These are phyloP conservation scores for Sordariomycetes sp. DNA, from an alignment of 2,329 filamentous ascomycete species.

Conservation along the genomic window DNA sequence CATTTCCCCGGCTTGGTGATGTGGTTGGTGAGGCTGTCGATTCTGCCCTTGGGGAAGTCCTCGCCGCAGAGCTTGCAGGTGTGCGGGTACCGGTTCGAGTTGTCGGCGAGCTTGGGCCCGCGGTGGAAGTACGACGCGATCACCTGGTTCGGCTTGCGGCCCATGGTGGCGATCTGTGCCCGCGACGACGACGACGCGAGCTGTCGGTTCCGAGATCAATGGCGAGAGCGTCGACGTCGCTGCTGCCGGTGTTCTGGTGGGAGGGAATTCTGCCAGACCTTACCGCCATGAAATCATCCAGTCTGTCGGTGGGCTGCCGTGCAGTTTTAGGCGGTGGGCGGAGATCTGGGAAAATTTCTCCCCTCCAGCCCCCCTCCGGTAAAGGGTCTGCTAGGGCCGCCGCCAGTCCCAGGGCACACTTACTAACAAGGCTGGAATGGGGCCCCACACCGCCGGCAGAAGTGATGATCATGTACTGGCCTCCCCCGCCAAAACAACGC, in stretches of 20 bases:
- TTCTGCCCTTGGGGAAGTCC: conserved; percentile 79
- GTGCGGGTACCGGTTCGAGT: conserved; percentile 84
- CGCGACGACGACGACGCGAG: not conserved
- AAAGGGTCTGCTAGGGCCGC: not conserved
- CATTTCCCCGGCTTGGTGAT: conserved; percentile 63
- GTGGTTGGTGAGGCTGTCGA: conserved; percentile 70
- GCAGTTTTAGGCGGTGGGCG: conserved; percentile 3
- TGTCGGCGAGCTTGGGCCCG: conserved; percentile 74
- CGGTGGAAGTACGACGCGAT: conserved; percentile 83
- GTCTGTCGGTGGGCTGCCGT: conserved; percentile 1
- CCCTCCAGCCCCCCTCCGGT: not conserved
- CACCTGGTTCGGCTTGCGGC: conserved; percentile 69
- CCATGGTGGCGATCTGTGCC: conserved; percentile 37
- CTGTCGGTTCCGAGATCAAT: not conserved
- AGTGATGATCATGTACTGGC: not conserved
- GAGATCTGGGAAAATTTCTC: not conserved
- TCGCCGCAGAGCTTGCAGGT: conserved; percentile 82
- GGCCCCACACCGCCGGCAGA: not conserved
- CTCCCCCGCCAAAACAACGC: not conserved
- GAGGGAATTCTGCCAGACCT: conserved; percentile 5
- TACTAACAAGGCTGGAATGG: not conserved
- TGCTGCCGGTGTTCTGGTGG: not conserved
- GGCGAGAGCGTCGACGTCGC: not conserved
- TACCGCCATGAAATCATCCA: conserved; percentile 5
- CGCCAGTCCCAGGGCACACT: not conserved